Evolutionary conservation across 2,329 filamentous ascomycete species (phyloP).

Genomic region (Chaetomium sp.): DNA sequence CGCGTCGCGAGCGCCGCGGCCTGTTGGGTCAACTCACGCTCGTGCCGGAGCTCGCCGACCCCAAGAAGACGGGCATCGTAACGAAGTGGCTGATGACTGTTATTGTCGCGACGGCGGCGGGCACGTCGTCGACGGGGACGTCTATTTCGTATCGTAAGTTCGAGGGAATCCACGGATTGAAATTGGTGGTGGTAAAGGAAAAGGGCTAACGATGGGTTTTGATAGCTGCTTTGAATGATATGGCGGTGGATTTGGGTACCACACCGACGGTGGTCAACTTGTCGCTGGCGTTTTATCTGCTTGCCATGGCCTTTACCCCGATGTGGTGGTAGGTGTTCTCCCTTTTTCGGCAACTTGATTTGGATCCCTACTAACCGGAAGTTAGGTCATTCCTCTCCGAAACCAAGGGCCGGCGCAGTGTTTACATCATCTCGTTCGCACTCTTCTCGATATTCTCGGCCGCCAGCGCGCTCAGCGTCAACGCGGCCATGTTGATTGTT

Average conservation of each 20-base stretch:
- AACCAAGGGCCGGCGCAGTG: slow-evolving; percentile 62
- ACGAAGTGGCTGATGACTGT: slow-evolving; percentile 83
- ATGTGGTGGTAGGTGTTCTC: slow-evolving; percentile 60
- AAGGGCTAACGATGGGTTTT: slow-evolving; percentile 38
- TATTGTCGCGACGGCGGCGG: slow-evolving; percentile 68
- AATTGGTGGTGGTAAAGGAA: too few relatives aligned
- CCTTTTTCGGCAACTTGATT: background rate
- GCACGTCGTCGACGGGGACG: slow-evolving; percentile 75
- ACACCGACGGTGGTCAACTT: slow-evolving; percentile 64
- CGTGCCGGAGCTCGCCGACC: slow-evolving; percentile 71
- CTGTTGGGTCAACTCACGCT: slow-evolving; percentile 64
- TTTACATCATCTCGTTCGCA: slow-evolving; percentile 69
- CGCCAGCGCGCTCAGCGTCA: slow-evolving; percentile 60
- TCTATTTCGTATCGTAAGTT: slow-evolving; percentile 73
- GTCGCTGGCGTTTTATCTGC: slow-evolving; percentile 73
- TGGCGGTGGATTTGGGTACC: slow-evolving; percentile 56
- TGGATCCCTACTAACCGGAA: background rate
- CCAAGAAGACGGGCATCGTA: slow-evolving; percentile 62
- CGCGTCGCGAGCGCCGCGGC: slow-evolving; percentile 54
- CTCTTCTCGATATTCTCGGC: slow-evolving; percentile 67
- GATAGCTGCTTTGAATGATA: slow-evolving; percentile 59
- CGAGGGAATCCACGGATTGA: background rate
- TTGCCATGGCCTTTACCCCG: slow-evolving; percentile 76
- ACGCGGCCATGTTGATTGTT: slow-evolving; percentile 69
- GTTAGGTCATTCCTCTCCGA: slow-evolving; percentile 68